Conservation (phyloP, 2,329 filamentous ascomycete species). For the Eurotiales sp. region DNA sequence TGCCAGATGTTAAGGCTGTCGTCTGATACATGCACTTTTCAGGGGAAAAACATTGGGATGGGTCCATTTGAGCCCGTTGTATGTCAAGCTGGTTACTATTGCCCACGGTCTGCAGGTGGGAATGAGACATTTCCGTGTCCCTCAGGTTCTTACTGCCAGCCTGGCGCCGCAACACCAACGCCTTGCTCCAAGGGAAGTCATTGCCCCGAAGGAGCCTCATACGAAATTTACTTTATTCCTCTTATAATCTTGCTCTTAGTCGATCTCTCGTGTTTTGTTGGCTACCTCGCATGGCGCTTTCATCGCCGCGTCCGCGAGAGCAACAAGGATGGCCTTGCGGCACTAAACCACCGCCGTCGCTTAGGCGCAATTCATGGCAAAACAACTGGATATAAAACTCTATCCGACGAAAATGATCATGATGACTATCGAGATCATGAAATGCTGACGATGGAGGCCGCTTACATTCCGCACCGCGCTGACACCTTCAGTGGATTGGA, state of each 20-base stretch:
- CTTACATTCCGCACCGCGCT: slow-evolving; percentile 1
- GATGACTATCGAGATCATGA: neutral
- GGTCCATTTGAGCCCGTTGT: slow-evolving; percentile 9
- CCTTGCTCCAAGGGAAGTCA: slow-evolving; percentile 6
- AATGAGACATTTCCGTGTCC: neutral
- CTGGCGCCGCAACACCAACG: slow-evolving; percentile 5
- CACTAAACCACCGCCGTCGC: neutral
- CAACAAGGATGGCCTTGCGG: slow-evolving; percentile 4
- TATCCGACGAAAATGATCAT: slow-evolving; percentile 3
- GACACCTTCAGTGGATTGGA: slow-evolving; percentile 9
- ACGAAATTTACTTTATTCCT: slow-evolving; percentile 6
- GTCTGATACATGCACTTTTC: slow-evolving; percentile 3
- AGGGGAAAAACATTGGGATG: slow-evolving; percentile 8
- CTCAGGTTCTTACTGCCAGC: slow-evolving; percentile 8
- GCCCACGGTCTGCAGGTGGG: neutral
- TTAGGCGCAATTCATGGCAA: neutral
- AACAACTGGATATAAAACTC: slow-evolving; percentile 10
- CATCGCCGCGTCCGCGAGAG: slow-evolving; percentile 3
- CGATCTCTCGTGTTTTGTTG: neutral
- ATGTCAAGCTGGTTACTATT: slow-evolving; percentile 10
- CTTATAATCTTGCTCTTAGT: slow-evolving; percentile 1
- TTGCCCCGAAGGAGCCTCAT: slow-evolving; percentile 3
- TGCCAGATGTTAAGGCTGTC: slow-evolving; percentile 5
- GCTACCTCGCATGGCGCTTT: slow-evolving; percentile 1
- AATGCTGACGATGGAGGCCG: neutral